Base-by-base conservation (phyloP, 2,329 filamentous ascomycete species). In the Nannizziopsis barbatae region DNA sequence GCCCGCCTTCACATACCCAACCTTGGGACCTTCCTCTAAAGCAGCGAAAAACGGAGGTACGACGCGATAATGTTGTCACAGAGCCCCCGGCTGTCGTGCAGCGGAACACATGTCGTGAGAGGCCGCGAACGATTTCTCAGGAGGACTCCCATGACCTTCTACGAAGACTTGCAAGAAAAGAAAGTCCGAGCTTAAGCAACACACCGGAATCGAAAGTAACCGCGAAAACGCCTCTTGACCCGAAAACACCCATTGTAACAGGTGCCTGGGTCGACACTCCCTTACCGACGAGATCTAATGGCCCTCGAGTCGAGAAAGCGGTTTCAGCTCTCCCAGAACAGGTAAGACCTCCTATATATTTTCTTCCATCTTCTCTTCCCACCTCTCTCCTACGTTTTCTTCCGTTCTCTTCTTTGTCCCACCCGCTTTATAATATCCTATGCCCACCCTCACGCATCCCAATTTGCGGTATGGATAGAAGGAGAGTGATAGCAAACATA, bases 261-360 rank as follows among this genome's bases (percentile, higher is more conserved):
- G 70, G 70, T 10, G 69, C 68, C 2, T 72, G 68, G 68, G 65
- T 71, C 31, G 69, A 72, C 53, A 72, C 70, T 1, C 69, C 70
- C 2, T 56, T 70, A 54, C 66, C 68, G 10, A 66, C 69, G 45
- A 60, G 62, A 30, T 53, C 58, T 22, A 41, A 56, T 5, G 51
- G 59, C 14, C 49, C 56, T 17, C 57, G 31, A 22, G 45, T 36
- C 11, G 17, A 35, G 27, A 17, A 55, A 6, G 20, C 22, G 56
- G 36, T 22, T 27, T 33, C 42, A 39, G 8, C 36, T 9, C 1
- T 14, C 5, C 33, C 35, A 2, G 11, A 18, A 12, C 18, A 14
- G n/a, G 44, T 32, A 30, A 17, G 20, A 12, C n/a, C 10, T 27
- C 8, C 36, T 2, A 20, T 12, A 40, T 15, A 22, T 27, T 10